Base-by-base conservation (phyloP, 169 alveolate species). In the Cryptosporidium ubiquitum region DNA sequence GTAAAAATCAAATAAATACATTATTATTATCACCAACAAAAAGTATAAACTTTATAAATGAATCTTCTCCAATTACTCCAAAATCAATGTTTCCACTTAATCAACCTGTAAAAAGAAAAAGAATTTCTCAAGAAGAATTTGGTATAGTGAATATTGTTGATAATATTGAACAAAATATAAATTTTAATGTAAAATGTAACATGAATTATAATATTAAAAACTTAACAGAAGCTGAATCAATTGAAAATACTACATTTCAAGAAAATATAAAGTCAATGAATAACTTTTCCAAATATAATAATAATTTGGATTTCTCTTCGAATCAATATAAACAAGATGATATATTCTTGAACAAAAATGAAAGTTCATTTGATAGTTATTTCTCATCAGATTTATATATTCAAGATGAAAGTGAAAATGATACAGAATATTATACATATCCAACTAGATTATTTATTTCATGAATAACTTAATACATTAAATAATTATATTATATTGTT, bases 401-500 rank as follows among this genome's bases (percentile, higher is more conserved):
- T 47, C 55, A 47, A 47, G 55, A 47, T 14, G 55, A 47, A 47
- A 47, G 55, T 2, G 55, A 47, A 47, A 47, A 47, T 47, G 55
- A 47, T 20, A 14, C 55, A 1, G 55, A 47, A 14, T 47, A 47
- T 47, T 14, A 47, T 47, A 6, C 55, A 14, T 58, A 58, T n/a
- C 37, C 68, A 31, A 58, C 12, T 10, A 31, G n/a, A 23, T n/a
- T 68, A 31, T 37, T 68, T 68, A 68, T 35, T 37, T 40, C 37
- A 1, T 47, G 20, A 47, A 47, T 14, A 47, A 47, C 5, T 47
- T 47, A 47, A 2, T 47, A 47, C 12, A 47, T 14, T 18, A 47
- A 14, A n/a, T 14, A 47, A 14, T 47, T 47, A 47, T 42, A 42
- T 42, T 66, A 92, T 71, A 79, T 58, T 91, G 69, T 55, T 73